Percentiles rank a stretch among this genome's conserved stretches.
Evolutionary conservation across 306 rosid genomes (phyloP).

Genomic region (Geum urbanum): DNA sequence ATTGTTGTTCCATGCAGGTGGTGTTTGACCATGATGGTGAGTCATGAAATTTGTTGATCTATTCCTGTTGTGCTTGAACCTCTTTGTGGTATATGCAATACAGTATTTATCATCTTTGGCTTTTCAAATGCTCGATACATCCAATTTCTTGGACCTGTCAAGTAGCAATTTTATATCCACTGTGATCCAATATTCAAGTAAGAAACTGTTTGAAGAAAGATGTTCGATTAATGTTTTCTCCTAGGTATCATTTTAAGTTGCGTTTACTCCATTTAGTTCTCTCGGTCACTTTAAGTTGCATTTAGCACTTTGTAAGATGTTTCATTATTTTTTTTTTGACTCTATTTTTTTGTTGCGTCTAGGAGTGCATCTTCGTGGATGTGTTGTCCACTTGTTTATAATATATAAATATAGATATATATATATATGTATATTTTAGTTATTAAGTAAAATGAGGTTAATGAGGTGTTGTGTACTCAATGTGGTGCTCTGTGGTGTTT

Average conservation of each 20-base stretch:
- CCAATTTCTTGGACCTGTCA: neutral
- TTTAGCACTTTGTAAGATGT: too few species aligned
- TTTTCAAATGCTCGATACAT: neutral
- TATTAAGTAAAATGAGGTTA: too few species aligned
- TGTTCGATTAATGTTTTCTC: neutral
- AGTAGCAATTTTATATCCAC: neutral
- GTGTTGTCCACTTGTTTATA: too few species aligned
- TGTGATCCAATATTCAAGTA: neutral
- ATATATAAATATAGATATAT: too few species aligned
- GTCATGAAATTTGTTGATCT: constrained; percentile 24
- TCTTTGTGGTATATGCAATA: constrained; percentile 8
- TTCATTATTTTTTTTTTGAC: too few species aligned
- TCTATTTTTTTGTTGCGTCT: neutral
- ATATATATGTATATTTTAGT: too few species aligned
- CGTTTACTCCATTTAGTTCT: neutral
- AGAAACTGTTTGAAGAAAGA: neutral
- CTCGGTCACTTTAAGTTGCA: neutral
- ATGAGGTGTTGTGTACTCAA: neutral
- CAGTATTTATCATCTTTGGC: neutral
- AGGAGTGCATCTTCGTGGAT: too few species aligned
- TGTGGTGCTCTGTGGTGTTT: neutral
- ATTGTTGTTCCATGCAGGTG: constrained; percentile 56
- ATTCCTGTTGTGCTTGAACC: constrained; percentile 21
- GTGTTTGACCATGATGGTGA: constrained; percentile 99
- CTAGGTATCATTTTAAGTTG: neutral